Evolutionary conservation across 208 protist genomes (phyloP).

Genomic region (Vickermania spadyakhi): DNA sequence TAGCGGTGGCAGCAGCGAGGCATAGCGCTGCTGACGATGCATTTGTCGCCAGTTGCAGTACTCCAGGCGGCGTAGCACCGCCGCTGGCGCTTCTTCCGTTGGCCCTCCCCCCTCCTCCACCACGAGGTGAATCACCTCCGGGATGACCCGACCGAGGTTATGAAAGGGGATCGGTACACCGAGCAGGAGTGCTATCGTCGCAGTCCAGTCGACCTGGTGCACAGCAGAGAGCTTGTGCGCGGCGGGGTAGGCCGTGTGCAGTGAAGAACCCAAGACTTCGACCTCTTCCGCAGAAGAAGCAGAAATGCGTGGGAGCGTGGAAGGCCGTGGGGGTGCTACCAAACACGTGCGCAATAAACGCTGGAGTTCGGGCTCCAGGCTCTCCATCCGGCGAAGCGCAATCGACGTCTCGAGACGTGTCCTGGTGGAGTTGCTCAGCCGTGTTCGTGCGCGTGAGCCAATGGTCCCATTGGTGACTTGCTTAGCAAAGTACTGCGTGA

Average conservation of each 20-base stretch:
- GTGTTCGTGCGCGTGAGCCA: background rate
- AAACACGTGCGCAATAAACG: background rate
- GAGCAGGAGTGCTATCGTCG: slow-evolving; percentile 87
- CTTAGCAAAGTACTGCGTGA: slow-evolving; percentile 50
- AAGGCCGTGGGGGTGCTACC: background rate
- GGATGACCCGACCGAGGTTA: slow-evolving; percentile 91
- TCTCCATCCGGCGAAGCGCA: background rate
- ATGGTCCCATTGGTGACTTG: background rate
- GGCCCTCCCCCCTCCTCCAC: background rate
- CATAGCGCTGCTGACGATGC: slow-evolving; percentile 21
- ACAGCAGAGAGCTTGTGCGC: slow-evolving; percentile 37
- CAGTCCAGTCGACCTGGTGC: slow-evolving; percentile 93
- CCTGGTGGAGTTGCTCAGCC: background rate
- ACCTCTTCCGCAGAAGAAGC: background rate
- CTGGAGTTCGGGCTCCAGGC: no score
- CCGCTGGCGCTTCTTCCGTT: background rate
- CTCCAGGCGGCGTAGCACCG: slow-evolving; percentile 13
- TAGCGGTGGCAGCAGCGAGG: background rate
- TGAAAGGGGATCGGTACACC: slow-evolving; percentile 93
- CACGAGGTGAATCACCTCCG: slow-evolving; percentile 53
- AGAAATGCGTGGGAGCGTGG: background rate
- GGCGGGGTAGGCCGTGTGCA: background rate
- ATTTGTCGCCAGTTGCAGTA: slow-evolving; percentile 47
- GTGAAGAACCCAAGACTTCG: background rate
- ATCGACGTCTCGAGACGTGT: background rate